Evolutionary conservation across 1,284 basidiomycete genomes (phyloP), one percentile per base, ranked within the genome.

Genomic region (Cystobasidium slooffiae): DNA sequence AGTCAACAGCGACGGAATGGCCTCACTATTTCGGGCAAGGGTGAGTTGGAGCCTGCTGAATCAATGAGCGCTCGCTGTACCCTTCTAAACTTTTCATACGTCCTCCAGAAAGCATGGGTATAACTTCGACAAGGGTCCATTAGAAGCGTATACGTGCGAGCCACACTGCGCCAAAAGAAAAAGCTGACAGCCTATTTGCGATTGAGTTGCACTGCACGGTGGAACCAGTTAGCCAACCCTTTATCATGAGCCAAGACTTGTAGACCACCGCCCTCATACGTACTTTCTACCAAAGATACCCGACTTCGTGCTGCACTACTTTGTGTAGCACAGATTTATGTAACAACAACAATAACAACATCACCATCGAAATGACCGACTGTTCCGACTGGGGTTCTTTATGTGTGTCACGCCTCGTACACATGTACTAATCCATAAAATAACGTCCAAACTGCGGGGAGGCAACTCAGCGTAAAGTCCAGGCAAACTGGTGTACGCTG

Each of bases 391-490:
- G 31, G n/a, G n/a, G n/a, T n/a, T n/a, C n/a, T n/a, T n/a, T n/a
- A 31, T 5, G 31, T 5, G 31, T 31, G 31, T 65, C 43, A 56
- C 47, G 63, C 63, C 44, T 73, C 70, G 70, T 73, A 73, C n/a
- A 73, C 70, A 59, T 73, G 70, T 5, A 73, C 63, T 12, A 73
- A 43, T 20, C 70, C 70, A 53, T 66, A 73, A 31, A 73, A 73
- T 7, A 73, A 41, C 0, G 70, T 73, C 70, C 70, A 73, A 52
- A 73, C 70, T 73, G 70, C 37, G 22, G 31, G 5, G 14, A 44
- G 20, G 22, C 18, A 44, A 65, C 4, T 10, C n/a, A 49, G 9
- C 62, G 16, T 43, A 18, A 18, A 44, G 52, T 18, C n/a, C 20
- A 56, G 6, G 10, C 1, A 6, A 7, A 1, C 4, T 16, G 16